phyloP scores from a whole-genome alignment of 208 protist genomes.

The Porcisia deanei region DNA sequence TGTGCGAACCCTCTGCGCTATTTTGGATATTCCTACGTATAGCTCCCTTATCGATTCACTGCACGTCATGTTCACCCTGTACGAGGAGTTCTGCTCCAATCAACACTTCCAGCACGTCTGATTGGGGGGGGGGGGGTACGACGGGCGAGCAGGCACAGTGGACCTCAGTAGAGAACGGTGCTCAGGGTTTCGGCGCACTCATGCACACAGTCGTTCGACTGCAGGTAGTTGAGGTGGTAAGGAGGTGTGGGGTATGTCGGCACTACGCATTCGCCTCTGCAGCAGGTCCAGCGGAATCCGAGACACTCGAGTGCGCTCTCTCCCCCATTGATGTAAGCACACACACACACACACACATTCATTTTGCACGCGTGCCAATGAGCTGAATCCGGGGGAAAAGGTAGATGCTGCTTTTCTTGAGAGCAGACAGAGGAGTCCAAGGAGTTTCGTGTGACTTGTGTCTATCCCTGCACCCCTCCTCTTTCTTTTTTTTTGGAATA shows the following conservation, averaged over 20 bases:
- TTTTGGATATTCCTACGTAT: slow-evolving; percentile 98
- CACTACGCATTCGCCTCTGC: background rate
- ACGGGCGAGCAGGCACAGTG: background rate
- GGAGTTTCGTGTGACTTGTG: background rate
- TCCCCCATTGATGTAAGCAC: background rate
- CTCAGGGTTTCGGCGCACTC: too few relatives aligned
- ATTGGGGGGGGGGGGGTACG: background rate
- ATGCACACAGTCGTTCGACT: background rate
- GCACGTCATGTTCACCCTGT: slow-evolving; percentile 98
- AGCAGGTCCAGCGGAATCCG: too few relatives aligned
- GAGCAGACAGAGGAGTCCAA: background rate
- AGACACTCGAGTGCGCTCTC: background rate
- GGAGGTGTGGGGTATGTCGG: background rate
- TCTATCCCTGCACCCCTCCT: background rate
- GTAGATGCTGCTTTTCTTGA: background rate
- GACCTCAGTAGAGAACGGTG: too few relatives aligned
- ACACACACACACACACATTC: background rate
- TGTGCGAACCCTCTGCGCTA: slow-evolving; percentile 92
- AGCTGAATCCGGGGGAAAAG: too few relatives aligned
- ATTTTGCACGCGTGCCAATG: background rate
- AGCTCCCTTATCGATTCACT: slow-evolving; percentile 96
- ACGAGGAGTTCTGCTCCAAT: slow-evolving; percentile 95
- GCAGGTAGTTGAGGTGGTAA: background rate
- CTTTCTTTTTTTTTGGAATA: background rate
- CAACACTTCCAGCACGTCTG: slow-evolving; percentile 93